Base-by-base conservation (phyloP, 352 stramenopile species). In the Blastocystis sp. region DNA sequence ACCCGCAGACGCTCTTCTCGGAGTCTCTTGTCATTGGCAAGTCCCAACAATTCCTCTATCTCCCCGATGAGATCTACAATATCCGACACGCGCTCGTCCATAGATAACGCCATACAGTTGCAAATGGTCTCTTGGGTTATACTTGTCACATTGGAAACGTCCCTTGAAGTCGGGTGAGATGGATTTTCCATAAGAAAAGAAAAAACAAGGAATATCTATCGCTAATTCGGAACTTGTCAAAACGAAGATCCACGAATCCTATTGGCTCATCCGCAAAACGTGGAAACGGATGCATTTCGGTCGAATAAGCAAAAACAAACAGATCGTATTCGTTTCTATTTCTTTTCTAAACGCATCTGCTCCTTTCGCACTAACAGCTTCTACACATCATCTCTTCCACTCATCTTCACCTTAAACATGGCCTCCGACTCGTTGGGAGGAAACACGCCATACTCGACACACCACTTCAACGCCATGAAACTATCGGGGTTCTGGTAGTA, bases 401-500 rank as follows among this genome's bases (percentile, higher is more conserved):
- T 14, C 16, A 40, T 49, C 24, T 21, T 27, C 75, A 85, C 75
- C 32, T 61, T 61, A 24, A 76, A 67, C 63, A 73, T 72, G 0
- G 32, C 46, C 46, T 85, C 63, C 18, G 21, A 75, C 4, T 64
- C 53, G 40, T 85, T 85, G 4, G 38, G 21, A 11, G 57, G 40
- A 44, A 95, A 91, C 54, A 95, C 90, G 75, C 92, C 92, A 86
- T 94, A 92, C 88, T 95, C 92, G 27, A 95, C 89, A 77, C 92
- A 95, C 92, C 92, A 95, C 85, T 95, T 95, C 86, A 91, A 89
- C 18, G 91, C 92, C 91, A 95, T 95, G 87, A 88, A 90, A 72
- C 91, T 94, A 56, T 92, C 87, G 0, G 92, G 91, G 16, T 91
- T 90, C 88, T 95, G 92, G 67, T 93, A 90, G 76, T 94, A 87